Percentiles rank a stretch among this genome's conserved stretches.
These are phyloP conservation scores for Cystobasidium tubakii DNA, from an alignment of 768 basidiomycete genomes.

Conservation along the genomic window DNA sequence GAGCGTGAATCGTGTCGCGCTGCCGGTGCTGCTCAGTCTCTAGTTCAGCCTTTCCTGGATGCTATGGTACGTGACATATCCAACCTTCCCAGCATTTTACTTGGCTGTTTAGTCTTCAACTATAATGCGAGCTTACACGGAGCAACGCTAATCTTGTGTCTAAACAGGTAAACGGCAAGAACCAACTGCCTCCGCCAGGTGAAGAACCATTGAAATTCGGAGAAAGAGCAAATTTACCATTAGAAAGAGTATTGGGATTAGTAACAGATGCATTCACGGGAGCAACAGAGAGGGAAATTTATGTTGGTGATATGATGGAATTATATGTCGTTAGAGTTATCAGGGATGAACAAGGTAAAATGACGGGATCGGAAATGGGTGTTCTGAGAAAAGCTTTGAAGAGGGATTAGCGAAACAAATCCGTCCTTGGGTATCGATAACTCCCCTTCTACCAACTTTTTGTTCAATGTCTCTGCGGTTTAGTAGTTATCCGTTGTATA, in stretches of 20 bases:
- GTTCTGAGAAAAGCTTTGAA: conserved; percentile 25
- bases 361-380: conserved; percentile 3
- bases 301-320: conserved; percentile 37
- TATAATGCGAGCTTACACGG: no score
- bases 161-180: conserved; percentile 90
- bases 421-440: no score
- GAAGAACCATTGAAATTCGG: conserved; percentile 46
- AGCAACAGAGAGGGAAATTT: conserved; percentile 94
- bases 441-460: no score
- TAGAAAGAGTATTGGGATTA: conserved; percentile 70
- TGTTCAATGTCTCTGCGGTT: no score
- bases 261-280: conserved; percentile 95
- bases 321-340: conserved; percentile 30
- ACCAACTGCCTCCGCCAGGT: conserved; percentile 71
- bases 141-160: conserved; percentile 25
- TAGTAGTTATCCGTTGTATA: no score
- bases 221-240: conserved; percentile 68
- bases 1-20: conserved; percentile 95
- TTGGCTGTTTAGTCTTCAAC: no score
- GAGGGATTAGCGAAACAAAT: conserved; percentile 27
- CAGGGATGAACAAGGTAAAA: conserved; percentile 15
- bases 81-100: no score
- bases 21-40: conserved; percentile 85
- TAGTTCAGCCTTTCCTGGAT: conserved; percentile 96
- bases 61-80: conserved; percentile 68